Evolutionary conservation across 2,329 filamentous ascomycete genomes (phyloP).

Genomic region (Colletotrichum euphorbiae): DNA sequence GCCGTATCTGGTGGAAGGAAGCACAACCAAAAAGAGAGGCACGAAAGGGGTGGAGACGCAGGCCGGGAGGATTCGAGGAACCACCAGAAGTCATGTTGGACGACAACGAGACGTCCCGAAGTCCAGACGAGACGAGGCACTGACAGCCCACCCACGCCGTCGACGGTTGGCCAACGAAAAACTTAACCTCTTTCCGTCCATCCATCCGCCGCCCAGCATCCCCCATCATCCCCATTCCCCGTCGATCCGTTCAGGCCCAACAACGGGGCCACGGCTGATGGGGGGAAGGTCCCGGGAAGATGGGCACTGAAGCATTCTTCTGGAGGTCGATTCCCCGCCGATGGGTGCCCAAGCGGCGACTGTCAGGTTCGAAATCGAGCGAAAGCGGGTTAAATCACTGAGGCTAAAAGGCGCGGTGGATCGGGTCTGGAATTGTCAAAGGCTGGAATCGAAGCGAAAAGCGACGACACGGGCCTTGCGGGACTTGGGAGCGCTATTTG

Average conservation of each 20-base stretch:
- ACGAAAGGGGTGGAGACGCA: neutral
- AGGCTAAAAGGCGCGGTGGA: conserved; percentile 26
- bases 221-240: conserved; percentile 27
- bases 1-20: neutral
- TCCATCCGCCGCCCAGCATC: conserved; percentile 17
- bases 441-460: conserved; percentile 34
- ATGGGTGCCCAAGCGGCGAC: conserved; percentile 40
- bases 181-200: conserved; percentile 27
- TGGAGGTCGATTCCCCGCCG: conserved; percentile 2
- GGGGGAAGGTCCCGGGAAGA: conserved; percentile 4
- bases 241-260: conserved; percentile 37
- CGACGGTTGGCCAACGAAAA: conserved; percentile 1
- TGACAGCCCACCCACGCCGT: conserved; percentile 15
- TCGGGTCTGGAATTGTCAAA: conserved; percentile 30
- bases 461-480: conserved; percentile 25
- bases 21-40: neutral
- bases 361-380: conserved; percentile 32
- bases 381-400: conserved; percentile 17
- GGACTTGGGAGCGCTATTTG: conserved; percentile 3
- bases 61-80: neutral
- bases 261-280: conserved; percentile 15
- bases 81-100: neutral
- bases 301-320: neutral
- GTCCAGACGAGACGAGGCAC: conserved; percentile 21
- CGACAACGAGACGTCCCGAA: conserved; percentile 10